Conservation (phyloP, 129 eudicot genomes). For the Helianthus annuus region HanXRQr2.0-SUNRISE NC_035441.2:172979431-172979930, state of each 20-base stretch:
- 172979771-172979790: background rate
- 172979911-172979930: background rate
- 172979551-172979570: slow-evolving; percentile 20
- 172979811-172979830: background rate
- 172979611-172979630: slow-evolving; percentile 16
- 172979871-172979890: background rate
- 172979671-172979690: slow-evolving; percentile 19
- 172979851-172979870: background rate
- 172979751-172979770: background rate
- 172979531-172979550: slow-evolving; percentile 23
- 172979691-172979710: slow-evolving; percentile 8
- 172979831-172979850: background rate
- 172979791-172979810: background rate
- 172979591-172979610: slow-evolving; percentile 15
- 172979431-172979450: slow-evolving; percentile 94
- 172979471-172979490: slow-evolving; percentile 52
- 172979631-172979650: slow-evolving; percentile 10
- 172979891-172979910: background rate
- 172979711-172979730: slow-evolving; percentile 1
- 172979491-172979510: slow-evolving; percentile 74
- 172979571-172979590: slow-evolving; percentile 26
- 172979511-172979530: slow-evolving; percentile 70
- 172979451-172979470: slow-evolving; percentile 56
- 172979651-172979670: background rate
- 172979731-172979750: background rate